Percentiles rank a stretch among this genome's conserved stretches.
These are phyloP conservation scores for Afroboletus lepidellus DNA, from an alignment of 1,284 basidiomycete species.

Conservation along the genomic window DNA sequence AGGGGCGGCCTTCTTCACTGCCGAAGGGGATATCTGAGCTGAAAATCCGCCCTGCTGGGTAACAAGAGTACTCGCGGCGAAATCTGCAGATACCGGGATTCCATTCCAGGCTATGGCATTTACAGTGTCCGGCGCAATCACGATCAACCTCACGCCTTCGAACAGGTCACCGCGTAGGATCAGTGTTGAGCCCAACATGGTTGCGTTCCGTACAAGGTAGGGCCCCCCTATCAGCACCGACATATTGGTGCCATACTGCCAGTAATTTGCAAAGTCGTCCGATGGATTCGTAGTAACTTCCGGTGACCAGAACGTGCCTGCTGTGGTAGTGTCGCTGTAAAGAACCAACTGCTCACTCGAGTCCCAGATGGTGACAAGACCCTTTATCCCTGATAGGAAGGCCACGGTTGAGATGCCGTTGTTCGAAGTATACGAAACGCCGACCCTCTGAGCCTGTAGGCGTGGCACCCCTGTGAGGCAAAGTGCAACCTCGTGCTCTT, in stretches of 20 bases:
- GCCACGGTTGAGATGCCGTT: conserved; percentile 40
- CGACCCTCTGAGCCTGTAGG: conserved; percentile 32
- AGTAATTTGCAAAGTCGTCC: conserved; percentile 41
- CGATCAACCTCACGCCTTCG: conserved; percentile 39
- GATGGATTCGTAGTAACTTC: conserved; percentile 35
- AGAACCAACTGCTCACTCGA: conserved; percentile 63
- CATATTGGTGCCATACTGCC: conserved; percentile 51
- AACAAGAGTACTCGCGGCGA: conserved; percentile 28
- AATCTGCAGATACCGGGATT: conserved; percentile 40
- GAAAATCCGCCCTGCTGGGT: conserved; percentile 42
- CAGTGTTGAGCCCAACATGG: conserved; percentile 40
- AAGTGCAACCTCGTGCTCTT: conserved; percentile 62
- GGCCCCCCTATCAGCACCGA: conserved; percentile 54
- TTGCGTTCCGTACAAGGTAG: conserved; percentile 54
- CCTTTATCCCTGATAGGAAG: conserved; percentile 54
- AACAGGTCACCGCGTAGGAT: conserved; percentile 50
- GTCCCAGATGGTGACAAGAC: conserved; percentile 63
- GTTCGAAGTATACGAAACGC: conserved; percentile 34
- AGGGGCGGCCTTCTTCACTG: conserved; percentile 31
- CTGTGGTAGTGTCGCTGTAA: conserved; percentile 61
- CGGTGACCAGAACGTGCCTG: conserved; percentile 57
- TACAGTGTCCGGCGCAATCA: conserved; percentile 49
- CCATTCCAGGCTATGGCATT: conserved; percentile 71
- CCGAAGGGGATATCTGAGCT: conserved; percentile 26
- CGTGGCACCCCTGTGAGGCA: conserved; percentile 45